Percentiles rank a stretch among this genome's conserved stretches.
phyloP scores from a whole-genome alignment of 306 rosid genomes.

The Macrotyloma uniflorum region DNA sequence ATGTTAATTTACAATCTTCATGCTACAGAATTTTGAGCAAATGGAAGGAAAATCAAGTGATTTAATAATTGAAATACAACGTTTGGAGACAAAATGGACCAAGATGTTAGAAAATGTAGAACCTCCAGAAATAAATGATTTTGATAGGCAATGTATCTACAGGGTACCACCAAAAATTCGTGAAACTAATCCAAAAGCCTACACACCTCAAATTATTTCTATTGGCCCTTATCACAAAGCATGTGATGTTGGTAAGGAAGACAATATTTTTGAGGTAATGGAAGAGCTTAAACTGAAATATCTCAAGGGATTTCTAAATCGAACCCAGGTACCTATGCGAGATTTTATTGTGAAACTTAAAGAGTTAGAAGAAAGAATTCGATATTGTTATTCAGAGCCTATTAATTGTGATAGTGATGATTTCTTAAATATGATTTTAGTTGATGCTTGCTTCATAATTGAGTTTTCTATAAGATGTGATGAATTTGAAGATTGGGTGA shows the following conservation, averaged over 20 bases:
- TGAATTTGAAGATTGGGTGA: neutral
- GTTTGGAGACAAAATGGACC: neutral
- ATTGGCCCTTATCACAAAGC: neutral
- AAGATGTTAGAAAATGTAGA: neutral
- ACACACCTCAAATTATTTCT: neutral
- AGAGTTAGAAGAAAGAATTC: neutral
- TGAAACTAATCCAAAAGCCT: neutral
- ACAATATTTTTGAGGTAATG: neutral
- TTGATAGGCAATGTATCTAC: neutral
- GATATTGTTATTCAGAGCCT: neutral
- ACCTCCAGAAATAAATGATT: neutral
- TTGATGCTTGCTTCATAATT: conserved; percentile 37
- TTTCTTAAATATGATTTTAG: conserved; percentile 8
- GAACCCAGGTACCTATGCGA: neutral
- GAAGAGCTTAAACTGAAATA: neutral
- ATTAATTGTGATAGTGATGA: neutral
- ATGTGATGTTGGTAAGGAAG: too few species aligned
- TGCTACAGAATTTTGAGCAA: neutral
- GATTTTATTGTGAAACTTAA: neutral
- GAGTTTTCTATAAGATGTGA: neutral
- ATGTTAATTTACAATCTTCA: too few species aligned
- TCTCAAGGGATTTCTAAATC: neutral
- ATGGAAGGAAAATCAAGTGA: neutral
- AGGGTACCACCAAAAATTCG: neutral
- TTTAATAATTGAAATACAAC: neutral